These are phyloP conservation scores for Nemania sp. DNA, from an alignment of 2,329 filamentous ascomycete genomes.

Conservation along the genomic window DNA sequence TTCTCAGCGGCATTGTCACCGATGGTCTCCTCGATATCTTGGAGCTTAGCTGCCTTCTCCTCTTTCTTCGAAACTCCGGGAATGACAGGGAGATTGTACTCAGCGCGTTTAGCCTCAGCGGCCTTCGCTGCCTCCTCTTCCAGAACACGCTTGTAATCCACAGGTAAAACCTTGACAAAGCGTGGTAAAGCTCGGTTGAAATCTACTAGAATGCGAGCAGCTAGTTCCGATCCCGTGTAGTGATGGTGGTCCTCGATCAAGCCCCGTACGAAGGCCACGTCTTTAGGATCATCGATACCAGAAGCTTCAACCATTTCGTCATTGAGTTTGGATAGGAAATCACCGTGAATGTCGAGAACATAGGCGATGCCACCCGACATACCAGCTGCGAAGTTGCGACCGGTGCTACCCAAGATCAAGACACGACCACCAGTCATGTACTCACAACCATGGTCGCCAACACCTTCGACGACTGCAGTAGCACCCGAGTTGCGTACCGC, in stretches of 20 bases:
- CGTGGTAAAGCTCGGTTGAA: conserved; percentile 88
- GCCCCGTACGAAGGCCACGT: conserved; percentile 88
- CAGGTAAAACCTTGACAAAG: conserved; percentile 91
- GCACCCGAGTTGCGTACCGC: conserved; percentile 96
- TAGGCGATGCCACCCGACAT: conserved; percentile 99
- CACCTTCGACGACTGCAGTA: conserved; percentile 92
- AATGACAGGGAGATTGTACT: conserved; percentile 79
- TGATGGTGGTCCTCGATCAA: conserved; percentile 97
- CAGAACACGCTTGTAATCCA: conserved; percentile 94
- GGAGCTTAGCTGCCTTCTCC: conserved; percentile 70
- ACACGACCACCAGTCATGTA: conserved; percentile 98
- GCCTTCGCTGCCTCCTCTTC: conserved; percentile 84
- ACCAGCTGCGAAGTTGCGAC: conserved; percentile 95
- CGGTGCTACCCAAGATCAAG: conserved; percentile 82
- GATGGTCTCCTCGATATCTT: conserved; percentile 90
- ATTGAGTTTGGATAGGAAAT: conserved; percentile 93
- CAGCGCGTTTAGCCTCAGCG: conserved; percentile 79
- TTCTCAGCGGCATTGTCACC: conserved; percentile 84
- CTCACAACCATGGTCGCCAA: conserved; percentile 95
- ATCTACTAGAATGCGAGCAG: conserved; percentile 90
- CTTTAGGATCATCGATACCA: conserved; percentile 78
- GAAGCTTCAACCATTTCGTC: conserved; percentile 95
- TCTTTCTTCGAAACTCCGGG: conserved; percentile 69
- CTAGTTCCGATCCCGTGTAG: conserved; percentile 94
- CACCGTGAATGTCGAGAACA: conserved; percentile 83